phyloP scores from a whole-genome alignment of 257 asterid genomes.

The Misopates orontium region DNA sequence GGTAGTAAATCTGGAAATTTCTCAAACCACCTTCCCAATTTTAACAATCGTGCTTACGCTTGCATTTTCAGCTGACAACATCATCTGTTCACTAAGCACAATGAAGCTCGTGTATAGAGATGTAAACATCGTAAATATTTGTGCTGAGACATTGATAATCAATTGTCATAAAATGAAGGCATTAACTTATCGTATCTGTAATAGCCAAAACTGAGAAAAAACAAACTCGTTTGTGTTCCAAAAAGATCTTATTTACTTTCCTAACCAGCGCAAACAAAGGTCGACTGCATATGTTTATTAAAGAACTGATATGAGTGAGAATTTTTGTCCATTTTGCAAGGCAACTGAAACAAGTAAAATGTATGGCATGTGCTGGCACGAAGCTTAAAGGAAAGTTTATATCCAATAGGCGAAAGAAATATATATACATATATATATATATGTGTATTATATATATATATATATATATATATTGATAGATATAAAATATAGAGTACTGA shows the following conservation, averaged over 20 bases:
- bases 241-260: not conserved
- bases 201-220: not conserved
- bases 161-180: not conserved
- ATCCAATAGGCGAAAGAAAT: slow-evolving; percentile 15
- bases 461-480: slow-evolving; percentile 17
- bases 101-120: not conserved
- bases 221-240: not conserved
- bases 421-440: no score
- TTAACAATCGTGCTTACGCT: not conserved
- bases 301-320: slow-evolving; percentile 12
- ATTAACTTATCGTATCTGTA: not conserved
- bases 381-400: not conserved
- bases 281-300: not conserved
- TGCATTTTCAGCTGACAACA: not conserved
- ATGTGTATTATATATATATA: no score
- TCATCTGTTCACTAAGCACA: not conserved
- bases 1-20: not conserved
- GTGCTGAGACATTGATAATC: not conserved
- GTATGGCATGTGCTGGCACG: not conserved
- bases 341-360: slow-evolving; percentile 15
- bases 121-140: not conserved
- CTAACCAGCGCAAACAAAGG: not conserved
- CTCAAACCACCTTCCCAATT: not conserved
- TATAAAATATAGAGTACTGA: slow-evolving; percentile 13
- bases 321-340: slow-evolving; percentile 3